phyloP scores from a whole-genome alignment of 495 filamentous ascomycete species.

The Daldinia grandis region DNA sequence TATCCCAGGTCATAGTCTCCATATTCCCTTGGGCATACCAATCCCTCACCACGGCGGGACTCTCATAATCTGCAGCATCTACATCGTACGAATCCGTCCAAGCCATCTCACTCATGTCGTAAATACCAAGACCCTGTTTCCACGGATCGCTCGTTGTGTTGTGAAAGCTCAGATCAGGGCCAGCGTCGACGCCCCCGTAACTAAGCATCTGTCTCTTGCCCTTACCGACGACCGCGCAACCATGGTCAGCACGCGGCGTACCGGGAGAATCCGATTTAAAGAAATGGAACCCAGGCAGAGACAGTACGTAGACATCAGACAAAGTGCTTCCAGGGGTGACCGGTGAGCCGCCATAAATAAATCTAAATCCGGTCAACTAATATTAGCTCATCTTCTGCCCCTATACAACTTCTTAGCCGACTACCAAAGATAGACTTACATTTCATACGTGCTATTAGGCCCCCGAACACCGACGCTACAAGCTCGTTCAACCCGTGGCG shows the following conservation, averaged over 20 bases:
- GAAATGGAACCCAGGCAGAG: slow-evolving; percentile 59
- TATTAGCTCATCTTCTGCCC: not conserved
- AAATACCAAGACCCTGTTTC: slow-evolving; percentile 51
- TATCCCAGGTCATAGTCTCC: slow-evolving; percentile 42
- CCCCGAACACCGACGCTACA: slow-evolving; percentile 46
- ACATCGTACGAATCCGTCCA: slow-evolving; percentile 53
- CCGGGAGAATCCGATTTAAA: slow-evolving; percentile 40
- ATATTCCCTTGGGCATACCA: slow-evolving; percentile 48
- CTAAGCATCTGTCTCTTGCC: slow-evolving; percentile 54
- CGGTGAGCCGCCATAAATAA: slow-evolving; percentile 48
- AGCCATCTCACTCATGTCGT: slow-evolving; percentile 52
- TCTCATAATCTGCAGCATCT: slow-evolving; percentile 48
- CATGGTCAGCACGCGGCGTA: slow-evolving; percentile 41
- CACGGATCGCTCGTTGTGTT: slow-evolving; percentile 49
- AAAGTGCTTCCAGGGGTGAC: slow-evolving; percentile 13
- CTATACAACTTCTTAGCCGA: not conserved
- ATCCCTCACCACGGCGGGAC: slow-evolving; percentile 38
- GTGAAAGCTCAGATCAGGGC: slow-evolving; percentile 27
- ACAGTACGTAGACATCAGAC: slow-evolving; percentile 52
- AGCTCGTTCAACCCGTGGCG: slow-evolving; percentile 26
- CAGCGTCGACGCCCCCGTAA: slow-evolving; percentile 47
- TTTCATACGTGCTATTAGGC: slow-evolving; percentile 49
- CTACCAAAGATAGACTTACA: slow-evolving; percentile 20
- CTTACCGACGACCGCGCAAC: slow-evolving; percentile 48
- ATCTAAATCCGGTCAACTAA: slow-evolving; percentile 36